These are phyloP conservation scores for Prosopis cineraria DNA, from an alignment of 306 rosid genomes.

Conservation along the genomic window DNA sequence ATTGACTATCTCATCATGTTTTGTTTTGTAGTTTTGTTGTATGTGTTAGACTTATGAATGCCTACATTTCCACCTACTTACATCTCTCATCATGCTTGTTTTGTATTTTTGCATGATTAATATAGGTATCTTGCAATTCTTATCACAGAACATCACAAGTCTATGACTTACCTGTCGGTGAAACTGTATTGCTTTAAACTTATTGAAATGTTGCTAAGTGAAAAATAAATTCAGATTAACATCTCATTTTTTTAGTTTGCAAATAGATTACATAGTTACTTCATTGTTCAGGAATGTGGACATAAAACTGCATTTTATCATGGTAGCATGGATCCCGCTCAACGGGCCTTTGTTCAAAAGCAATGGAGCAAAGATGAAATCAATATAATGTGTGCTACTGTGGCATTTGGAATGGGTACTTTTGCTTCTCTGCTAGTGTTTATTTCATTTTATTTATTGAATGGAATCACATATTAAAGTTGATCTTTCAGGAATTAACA, in stretches of 20 bases:
- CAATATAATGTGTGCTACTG: slow-evolving; percentile 92
- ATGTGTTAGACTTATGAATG: neutral
- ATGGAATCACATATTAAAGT: slow-evolving; percentile 35
- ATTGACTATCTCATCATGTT: neutral
- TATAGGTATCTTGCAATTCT: neutral
- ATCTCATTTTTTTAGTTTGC: too few relatives aligned
- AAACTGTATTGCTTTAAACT: slow-evolving; percentile 18
- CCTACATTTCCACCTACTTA: neutral
- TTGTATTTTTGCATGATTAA: slow-evolving; percentile 23
- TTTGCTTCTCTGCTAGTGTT: slow-evolving; percentile 39
- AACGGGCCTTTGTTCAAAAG: slow-evolving; percentile 81
- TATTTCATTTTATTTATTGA: slow-evolving; percentile 32
- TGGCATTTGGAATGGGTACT: slow-evolving; percentile 99
- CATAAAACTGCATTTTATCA: slow-evolving; percentile 97
- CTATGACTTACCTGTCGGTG: slow-evolving; percentile 11
- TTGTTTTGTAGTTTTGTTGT: neutral
- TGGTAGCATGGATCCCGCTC: slow-evolving; percentile 91
- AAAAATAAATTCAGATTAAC: slow-evolving; percentile 16
- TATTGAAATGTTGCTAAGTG: slow-evolving; percentile 8
- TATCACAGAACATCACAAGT: slow-evolving; percentile 12
- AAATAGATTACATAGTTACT: slow-evolving; percentile 36
- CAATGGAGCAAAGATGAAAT: slow-evolving; percentile 99
- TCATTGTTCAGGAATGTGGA: slow-evolving; percentile 78
- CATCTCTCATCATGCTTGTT: slow-evolving; percentile 7
- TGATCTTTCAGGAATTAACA: slow-evolving; percentile 85